These are phyloP conservation scores for Trichoderma endophyticum DNA, from an alignment of 2,329 filamentous ascomycete genomes.

Conservation along the genomic window DNA sequence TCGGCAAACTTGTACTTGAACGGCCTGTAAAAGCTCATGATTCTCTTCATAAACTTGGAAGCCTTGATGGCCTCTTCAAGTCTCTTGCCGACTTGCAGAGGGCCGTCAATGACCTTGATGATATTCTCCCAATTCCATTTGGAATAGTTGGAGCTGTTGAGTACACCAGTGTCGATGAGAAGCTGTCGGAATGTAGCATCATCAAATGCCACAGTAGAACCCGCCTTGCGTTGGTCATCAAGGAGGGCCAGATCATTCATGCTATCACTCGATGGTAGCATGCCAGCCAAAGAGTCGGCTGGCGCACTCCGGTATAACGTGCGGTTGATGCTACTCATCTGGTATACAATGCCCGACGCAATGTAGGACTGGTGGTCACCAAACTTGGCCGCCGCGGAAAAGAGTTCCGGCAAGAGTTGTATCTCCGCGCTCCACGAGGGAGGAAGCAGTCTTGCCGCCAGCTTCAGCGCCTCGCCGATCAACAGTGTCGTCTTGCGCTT, in stretches of 20 bases:
- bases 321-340: constrained; percentile 95
- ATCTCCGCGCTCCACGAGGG: constrained; percentile 77
- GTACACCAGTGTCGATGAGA: constrained; percentile 74
- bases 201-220: constrained; percentile 48
- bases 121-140: constrained; percentile 99
- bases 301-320: constrained; percentile 79
- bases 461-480: constrained; percentile 85
- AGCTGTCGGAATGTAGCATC: constrained; percentile 63
- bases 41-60: constrained; percentile 92
- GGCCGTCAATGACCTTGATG: constrained; percentile 85
- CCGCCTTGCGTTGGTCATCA: constrained; percentile 55
- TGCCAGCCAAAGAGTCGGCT: constrained; percentile 38
- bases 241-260: constrained; percentile 48
- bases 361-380: constrained; percentile 69
- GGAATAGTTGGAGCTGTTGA: constrained; percentile 82
- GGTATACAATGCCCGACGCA: constrained; percentile 89
- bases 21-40: constrained; percentile 91
- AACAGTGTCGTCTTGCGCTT: constrained; percentile 88
- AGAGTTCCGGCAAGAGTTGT: constrained; percentile 82
- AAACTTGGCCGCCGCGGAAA: constrained; percentile 72
- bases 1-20: constrained; percentile 97
- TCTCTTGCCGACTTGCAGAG: constrained; percentile 83
- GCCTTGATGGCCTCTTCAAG: constrained; percentile 92
- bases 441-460: constrained; percentile 82
- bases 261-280: constrained; percentile 43